Base-by-base conservation (phyloP, 495 filamentous ascomycete genomes). In the Penicillium riverlandense region DNA sequence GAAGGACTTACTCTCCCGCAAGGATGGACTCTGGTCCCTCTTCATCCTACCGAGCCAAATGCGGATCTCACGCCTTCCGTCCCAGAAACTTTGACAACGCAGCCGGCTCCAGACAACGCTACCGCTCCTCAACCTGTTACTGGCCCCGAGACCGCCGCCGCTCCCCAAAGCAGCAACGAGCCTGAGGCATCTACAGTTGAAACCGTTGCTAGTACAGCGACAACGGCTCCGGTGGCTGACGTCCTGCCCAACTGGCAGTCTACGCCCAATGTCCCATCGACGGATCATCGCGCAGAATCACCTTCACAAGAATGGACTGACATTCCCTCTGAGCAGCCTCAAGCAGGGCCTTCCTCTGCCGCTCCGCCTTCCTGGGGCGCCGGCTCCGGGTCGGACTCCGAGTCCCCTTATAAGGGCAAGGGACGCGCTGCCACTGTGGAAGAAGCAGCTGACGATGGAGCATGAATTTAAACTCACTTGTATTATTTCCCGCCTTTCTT, bases 21-120 rank as follows among this genome's bases (percentile, higher is more conserved):
- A 34, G 87, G 87, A 7, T 94, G 87, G 87, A 82, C 78, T 15
- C 58, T 94, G 27, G 64, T 85, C 29, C 85, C 85, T 41, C 70
- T 89, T 9, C 75, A 84, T 33, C 70, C 82, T 11, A 43, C 78
- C 12, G 70, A 47, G 9, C 48, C 38, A 11, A 41, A 50, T 6
- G 14, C 40, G 5, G 53, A 32, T 35, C 43, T 37, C 11, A 11
- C 40, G 8, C 38, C 52, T 36, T 40, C 49, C 11, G 40, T 35
- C 7, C 41, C 60, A 11, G 54, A 33, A 29, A 32, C 35, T 8
- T 29, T 40, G 9, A 22, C 44, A 10, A 14, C 41, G 11, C 35
- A 29, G 3, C 38, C 32, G 32, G 32, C 36, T 4, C n/a, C 37
- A 22, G 36, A 44, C 11, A 36, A 15, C 34, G 27, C 28, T 22